A percentile compares a stretch with the other conserved stretches of the same genome.
phyloP scores from a whole-genome alignment of 2,329 filamentous ascomycete species.

The Pseudopithomyces chartarum region DNA sequence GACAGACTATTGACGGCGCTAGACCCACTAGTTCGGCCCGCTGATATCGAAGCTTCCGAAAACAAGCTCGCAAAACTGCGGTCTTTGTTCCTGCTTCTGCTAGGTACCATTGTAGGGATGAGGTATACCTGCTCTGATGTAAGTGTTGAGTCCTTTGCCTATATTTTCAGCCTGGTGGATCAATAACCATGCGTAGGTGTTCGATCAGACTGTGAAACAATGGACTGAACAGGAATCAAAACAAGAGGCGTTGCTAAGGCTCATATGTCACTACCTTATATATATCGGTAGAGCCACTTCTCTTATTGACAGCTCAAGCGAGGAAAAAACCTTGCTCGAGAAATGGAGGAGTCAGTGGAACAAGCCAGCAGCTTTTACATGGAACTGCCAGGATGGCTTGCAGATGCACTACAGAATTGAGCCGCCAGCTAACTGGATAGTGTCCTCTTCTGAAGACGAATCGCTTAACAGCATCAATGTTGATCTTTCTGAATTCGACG shows the following conservation, averaged over 20 bases:
- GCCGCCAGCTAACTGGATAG: constrained; percentile 19
- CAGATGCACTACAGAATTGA: constrained; percentile 25
- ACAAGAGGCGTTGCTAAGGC: constrained; percentile 18
- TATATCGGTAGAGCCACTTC: constrained; percentile 24
- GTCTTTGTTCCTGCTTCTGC: constrained; percentile 19
- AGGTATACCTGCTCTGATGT: constrained; percentile 20
- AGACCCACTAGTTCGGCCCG: constrained; percentile 16
- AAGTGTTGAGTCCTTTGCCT: not conserved
- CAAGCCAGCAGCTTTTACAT: constrained; percentile 24
- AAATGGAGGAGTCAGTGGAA: constrained; percentile 21
- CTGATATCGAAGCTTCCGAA: constrained; percentile 19
- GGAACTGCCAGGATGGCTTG: constrained; percentile 16
- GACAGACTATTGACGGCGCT: constrained; percentile 15
- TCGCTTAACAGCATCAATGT: constrained; percentile 22
- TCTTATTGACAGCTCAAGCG: constrained; percentile 13
- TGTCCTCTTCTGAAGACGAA: constrained; percentile 19
- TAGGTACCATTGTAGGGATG: constrained; percentile 22
- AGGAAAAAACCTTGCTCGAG: constrained; percentile 16
- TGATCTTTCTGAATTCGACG: constrained; percentile 18
- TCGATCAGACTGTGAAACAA: constrained; percentile 2
- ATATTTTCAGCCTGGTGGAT: not conserved
- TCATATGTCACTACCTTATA: constrained; percentile 24
- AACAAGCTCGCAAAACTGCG: constrained; percentile 20
- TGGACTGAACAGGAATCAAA: constrained; percentile 11
- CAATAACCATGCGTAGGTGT: constrained; percentile 3